These are phyloP conservation scores for Tylopilus intermedius DNA, from an alignment of 768 basidiomycete genomes.

Conservation along the genomic window DNA sequence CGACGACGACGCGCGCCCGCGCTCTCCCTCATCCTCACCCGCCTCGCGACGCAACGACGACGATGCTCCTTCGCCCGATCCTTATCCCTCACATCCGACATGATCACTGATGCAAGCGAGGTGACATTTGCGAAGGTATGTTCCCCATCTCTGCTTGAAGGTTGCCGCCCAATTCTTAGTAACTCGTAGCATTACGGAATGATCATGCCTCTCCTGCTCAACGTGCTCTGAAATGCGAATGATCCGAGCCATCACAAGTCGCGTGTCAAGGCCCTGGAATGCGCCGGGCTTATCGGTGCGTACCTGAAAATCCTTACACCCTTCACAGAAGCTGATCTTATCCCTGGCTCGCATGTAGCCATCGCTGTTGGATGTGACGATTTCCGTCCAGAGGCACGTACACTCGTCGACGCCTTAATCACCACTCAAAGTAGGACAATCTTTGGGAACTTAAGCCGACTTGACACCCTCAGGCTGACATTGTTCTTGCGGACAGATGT, in stretches of 20 bases:
- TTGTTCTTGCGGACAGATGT: slow-evolving; percentile 39
- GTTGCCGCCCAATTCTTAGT: neutral
- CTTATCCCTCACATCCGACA: slow-evolving; percentile 20
- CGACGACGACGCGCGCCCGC: too few relatives aligned
- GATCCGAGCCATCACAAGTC: slow-evolving; percentile 62
- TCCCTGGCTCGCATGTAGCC: slow-evolving; percentile 38
- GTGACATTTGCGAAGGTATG: slow-evolving; percentile 66
- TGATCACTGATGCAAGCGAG: slow-evolving; percentile 86
- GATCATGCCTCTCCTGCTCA: slow-evolving; percentile 78
- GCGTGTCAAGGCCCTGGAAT: slow-evolving; percentile 85
- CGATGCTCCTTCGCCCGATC: too few relatives aligned
- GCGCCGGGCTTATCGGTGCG: slow-evolving; percentile 79
- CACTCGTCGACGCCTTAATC: slow-evolving; percentile 68
- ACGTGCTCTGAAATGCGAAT: slow-evolving; percentile 69
- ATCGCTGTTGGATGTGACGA: slow-evolving; percentile 82
- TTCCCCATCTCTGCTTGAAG: neutral
- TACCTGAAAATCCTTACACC: slow-evolving; percentile 1
- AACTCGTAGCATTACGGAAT: slow-evolving; percentile 57
- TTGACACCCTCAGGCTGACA: neutral
- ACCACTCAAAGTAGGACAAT: slow-evolving; percentile 63
- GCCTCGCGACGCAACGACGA: too few relatives aligned
- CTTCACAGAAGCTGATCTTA: neutral
- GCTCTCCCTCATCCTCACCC: too few relatives aligned
- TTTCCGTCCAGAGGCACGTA: slow-evolving; percentile 69
- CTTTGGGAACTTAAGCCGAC: neutral